These are phyloP conservation scores for Juncus effusus DNA, from an alignment of 176 grass and related monocot genomes.

Conservation along the genomic window DNA sequence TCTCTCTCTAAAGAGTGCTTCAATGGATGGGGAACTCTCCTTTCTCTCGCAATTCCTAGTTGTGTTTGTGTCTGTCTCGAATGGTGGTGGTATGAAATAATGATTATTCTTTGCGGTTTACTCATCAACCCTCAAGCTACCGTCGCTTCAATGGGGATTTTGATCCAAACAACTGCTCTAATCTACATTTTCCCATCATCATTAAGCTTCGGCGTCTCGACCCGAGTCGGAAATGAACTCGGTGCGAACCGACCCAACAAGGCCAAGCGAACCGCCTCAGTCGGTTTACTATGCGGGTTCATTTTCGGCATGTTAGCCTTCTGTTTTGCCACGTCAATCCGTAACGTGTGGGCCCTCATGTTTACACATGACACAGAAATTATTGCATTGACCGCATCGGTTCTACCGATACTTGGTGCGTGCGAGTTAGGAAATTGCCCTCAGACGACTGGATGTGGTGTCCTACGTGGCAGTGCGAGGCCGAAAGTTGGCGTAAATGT, in stretches of 20 bases:
- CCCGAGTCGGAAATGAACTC: slow-evolving; percentile 87
- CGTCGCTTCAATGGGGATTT: slow-evolving; percentile 83
- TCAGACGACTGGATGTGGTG: slow-evolving; percentile 71
- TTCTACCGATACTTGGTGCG: slow-evolving; percentile 60
- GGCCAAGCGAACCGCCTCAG: slow-evolving; percentile 44
- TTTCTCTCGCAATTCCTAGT: slow-evolving; percentile 61
- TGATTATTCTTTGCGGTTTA: slow-evolving; percentile 88
- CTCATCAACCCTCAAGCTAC: slow-evolving; percentile 71
- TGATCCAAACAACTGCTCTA: slow-evolving; percentile 91
- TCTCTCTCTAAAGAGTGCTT: slow-evolving; percentile 52
- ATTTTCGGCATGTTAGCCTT: slow-evolving; percentile 50
- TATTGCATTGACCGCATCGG: slow-evolving; percentile 60
- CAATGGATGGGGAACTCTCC: slow-evolving; percentile 58
- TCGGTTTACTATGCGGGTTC: slow-evolving; percentile 61
- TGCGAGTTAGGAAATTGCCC: slow-evolving; percentile 91
- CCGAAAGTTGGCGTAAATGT: slow-evolving; percentile 71
- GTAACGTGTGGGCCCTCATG: slow-evolving; percentile 55
- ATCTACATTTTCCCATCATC: slow-evolving; percentile 99
- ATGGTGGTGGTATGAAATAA: slow-evolving; percentile 99
- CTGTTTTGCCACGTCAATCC: slow-evolving; percentile 51
- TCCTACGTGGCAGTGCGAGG: slow-evolving; percentile 69
- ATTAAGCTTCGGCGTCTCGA: slow-evolving; percentile 77
- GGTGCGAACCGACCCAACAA: slow-evolving; percentile 55
- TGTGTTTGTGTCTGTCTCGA: slow-evolving; percentile 90
- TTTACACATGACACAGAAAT: slow-evolving; percentile 70